Evolutionary conservation across 148 eudicot genomes (phyloP).

Genomic region (Silene latifolia): DNA sequence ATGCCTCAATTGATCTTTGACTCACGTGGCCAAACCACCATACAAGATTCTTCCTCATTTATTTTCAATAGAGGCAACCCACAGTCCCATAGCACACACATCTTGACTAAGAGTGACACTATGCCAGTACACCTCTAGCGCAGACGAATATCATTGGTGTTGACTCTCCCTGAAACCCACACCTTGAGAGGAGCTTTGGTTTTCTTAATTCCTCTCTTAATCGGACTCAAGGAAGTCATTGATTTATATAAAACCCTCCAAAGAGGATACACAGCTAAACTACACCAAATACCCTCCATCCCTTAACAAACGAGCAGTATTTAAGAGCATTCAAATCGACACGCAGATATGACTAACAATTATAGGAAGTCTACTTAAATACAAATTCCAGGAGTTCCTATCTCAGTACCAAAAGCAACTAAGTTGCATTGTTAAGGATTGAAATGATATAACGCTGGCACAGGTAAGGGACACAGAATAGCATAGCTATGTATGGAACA

Average conservation of each 20-base stretch:
- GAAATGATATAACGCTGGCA: neutral
- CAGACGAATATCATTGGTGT: neutral
- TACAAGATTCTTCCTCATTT: neutral
- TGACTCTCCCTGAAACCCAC: neutral
- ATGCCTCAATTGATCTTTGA: neutral
- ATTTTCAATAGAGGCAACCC: neutral
- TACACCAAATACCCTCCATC: neutral
- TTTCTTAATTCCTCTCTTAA: neutral
- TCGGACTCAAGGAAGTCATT: neutral
- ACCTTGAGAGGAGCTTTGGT: neutral
- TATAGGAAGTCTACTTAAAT: neutral
- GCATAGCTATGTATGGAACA: constrained; percentile 8
- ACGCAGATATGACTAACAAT: neutral
- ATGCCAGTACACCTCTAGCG: neutral
- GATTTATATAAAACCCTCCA: no score
- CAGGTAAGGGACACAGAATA: constrained; percentile 4
- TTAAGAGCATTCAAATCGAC: no score
- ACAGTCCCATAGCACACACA: neutral
- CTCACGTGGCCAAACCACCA: neutral
- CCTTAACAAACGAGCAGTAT: neutral
- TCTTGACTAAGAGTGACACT: neutral
- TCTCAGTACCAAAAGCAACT: neutral
- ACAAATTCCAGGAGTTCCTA: neutral
- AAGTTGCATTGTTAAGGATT: neutral
- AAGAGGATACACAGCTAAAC: no score